Conservation (phyloP, 139 green algal genomes). For the Chlorella vulgaris region DNA sequence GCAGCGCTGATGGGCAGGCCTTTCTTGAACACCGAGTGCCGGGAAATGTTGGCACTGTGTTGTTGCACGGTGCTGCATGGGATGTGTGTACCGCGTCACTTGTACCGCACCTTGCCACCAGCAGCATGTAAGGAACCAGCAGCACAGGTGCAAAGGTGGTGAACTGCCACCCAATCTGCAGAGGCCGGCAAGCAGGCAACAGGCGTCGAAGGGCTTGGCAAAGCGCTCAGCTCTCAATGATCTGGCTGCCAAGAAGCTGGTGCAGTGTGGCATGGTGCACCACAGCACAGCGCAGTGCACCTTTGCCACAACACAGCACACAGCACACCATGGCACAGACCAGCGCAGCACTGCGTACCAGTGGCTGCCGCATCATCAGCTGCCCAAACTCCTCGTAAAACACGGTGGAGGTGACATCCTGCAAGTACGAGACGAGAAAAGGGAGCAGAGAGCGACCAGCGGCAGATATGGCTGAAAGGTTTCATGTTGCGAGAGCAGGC, state of each 20-base stretch:
- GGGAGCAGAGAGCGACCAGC: too few relatives aligned
- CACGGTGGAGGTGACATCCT: conserved; percentile 45
- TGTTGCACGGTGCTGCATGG: too few relatives aligned
- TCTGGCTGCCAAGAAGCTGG: background rate
- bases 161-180: conserved; percentile 58
- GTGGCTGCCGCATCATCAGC: conserved; percentile 59
- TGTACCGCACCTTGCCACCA: conserved; percentile 39
- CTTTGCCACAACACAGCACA: too few relatives aligned
- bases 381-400: conserved; percentile 64
- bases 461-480: too few relatives aligned
- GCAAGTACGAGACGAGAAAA: background rate
- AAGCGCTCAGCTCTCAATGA: background rate
- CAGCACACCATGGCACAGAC: too few relatives aligned
- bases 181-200: background rate
- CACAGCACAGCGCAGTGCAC: too few relatives aligned
- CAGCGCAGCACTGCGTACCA: conserved; percentile 18
- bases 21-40: too few relatives aligned
- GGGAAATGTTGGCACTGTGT: too few relatives aligned
- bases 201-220: background rate
- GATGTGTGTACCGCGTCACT: too few relatives aligned
- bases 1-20: too few relatives aligned
- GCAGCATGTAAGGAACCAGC: conserved; percentile 60
- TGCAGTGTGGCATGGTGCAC: background rate
- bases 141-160: conserved; percentile 58
- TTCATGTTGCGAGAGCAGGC: too few relatives aligned